Base-by-base conservation (phyloP, 2,329 filamentous ascomycete species). In the Aspergillus ibericus region DNA sequence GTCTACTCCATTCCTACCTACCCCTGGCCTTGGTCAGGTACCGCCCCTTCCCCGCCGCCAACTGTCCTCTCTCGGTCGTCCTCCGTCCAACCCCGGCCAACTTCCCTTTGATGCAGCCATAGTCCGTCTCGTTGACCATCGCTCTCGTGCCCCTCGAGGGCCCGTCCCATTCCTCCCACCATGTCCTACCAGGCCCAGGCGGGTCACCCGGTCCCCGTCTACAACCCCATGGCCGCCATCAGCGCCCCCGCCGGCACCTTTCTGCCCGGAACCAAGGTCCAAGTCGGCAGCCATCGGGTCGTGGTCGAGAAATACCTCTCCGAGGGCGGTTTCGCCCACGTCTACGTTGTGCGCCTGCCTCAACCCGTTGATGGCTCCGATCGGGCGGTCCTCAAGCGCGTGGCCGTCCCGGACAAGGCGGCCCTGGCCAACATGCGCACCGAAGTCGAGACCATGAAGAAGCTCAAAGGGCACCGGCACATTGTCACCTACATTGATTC, bases 381-480 rank as follows among this genome's bases (percentile, higher is more conserved):
- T 68, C 82, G 87, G 68, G 92, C 91, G 12, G 93, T 97, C 50
- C 81, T 97, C 71, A 97, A 99, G 83, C 85, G 95, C 72, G 95
- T 99, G 59, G 95, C 95, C 35, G 95, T 98, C 53, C 92, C 95
- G 32, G 95, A 99, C 78, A 97, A 96, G 82, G 91, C 96, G 64
- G 87, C 93, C 59, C 82, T 99, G 78, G 90, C 91, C 63, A 93
- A 91, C 76, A 98, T 99, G 95, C 88, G 95, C 76, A 98, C 88
- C 66, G 95, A 99, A 82, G 95, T 99, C 68, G 95, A 99, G 80
- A 99, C 95, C 13, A 99, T 99, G 95, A 99, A 99, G 87, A 93
- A 95, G 78, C 84, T 99, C 69, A 96, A 96, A 82, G 95, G 95
- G 58, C 95, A 98, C 83, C 87, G 88, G 63, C 89, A 95, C 69